These are phyloP conservation scores for Suillus ampliporus DNA, from an alignment of 768 basidiomycete genomes.

Conservation along the genomic window DNA sequence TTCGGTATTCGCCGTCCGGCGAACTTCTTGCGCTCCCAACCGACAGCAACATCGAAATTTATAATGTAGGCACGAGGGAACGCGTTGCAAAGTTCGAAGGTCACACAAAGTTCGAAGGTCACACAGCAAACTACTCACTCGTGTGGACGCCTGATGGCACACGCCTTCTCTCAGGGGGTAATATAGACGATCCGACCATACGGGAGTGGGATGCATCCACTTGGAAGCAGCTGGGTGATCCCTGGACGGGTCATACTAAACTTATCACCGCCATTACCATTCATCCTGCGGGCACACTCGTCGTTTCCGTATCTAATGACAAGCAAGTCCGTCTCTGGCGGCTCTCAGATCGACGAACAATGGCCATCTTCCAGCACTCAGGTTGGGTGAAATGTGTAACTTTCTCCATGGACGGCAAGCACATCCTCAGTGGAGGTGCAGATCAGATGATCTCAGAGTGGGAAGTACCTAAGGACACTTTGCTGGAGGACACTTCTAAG, in stretches of 20 bases:
- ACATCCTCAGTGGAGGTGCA: no score
- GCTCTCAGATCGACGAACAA: no score
- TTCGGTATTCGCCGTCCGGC: not conserved
- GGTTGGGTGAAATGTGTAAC: no score
- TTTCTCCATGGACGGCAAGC: no score
- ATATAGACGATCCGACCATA: not conserved
- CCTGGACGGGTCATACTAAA: not conserved
- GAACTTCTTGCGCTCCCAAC: not conserved
- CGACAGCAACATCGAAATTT: not conserved
- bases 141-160: not conserved
- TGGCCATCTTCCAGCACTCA: no score
- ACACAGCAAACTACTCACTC: not conserved
- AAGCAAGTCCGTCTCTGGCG: not conserved
- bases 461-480: no score
- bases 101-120: not conserved
- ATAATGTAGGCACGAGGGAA: not conserved
- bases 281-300: not conserved
- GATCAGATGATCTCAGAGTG: no score
- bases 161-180: not conserved
- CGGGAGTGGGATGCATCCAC: not conserved
- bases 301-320: not conserved
- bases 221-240: not conserved
- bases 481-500: no score
- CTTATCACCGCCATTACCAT: not conserved
- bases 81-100: not conserved